Evolutionary conservation across 2,329 filamentous ascomycete species (phyloP), one percentile per base, ranked within the genome.

Genomic region (Elsinoe arachidis): DNA sequence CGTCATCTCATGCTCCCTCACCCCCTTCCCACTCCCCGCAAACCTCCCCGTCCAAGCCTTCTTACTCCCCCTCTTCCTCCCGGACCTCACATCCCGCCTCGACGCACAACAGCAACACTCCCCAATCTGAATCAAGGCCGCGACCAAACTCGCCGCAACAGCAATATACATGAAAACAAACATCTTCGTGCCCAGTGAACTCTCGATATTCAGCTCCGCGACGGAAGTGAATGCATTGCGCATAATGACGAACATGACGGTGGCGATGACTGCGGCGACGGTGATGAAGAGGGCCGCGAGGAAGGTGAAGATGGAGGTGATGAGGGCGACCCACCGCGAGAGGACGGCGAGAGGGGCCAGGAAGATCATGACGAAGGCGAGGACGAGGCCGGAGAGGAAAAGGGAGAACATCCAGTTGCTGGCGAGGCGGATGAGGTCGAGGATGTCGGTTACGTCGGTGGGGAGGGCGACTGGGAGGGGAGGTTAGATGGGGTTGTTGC

Each of bases 141-240:
- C 85, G 17, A 91, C 66, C 4, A 89, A 72, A 1, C 82, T 80
- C 60, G 85, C 81, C 0, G 77, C 81, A 0, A 84, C 80, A 0
- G 86, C 88, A 26, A 90, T 80, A 91, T 92, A 97, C 86, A 95
- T 92, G 67, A 95, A 95, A 0, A 75, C 86, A 65, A 95, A 81
- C 87, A 95, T 91, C 63, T 82, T 79, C 35, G 70, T 72, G 5
- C 90, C 90, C 34, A 95, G 75, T 2, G 79, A 73, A 2, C 85
- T 87, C 9, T 74, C 69, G 63, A 96, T 90, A 70, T 95, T 93
- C 55, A 96, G 76, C 58, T 88, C 83, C 2, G 80, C 78, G 66
- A 87, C 83, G 3, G 74, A 73, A 19, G 83, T 83, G 64, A 95
- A 83, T 56, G 88, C 88, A 59, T 88, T 84, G 62, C 83, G 81